Evolutionary conservation across 441 rosid genomes (phyloP).

Genomic region (Macaranga tanarius): DNA sequence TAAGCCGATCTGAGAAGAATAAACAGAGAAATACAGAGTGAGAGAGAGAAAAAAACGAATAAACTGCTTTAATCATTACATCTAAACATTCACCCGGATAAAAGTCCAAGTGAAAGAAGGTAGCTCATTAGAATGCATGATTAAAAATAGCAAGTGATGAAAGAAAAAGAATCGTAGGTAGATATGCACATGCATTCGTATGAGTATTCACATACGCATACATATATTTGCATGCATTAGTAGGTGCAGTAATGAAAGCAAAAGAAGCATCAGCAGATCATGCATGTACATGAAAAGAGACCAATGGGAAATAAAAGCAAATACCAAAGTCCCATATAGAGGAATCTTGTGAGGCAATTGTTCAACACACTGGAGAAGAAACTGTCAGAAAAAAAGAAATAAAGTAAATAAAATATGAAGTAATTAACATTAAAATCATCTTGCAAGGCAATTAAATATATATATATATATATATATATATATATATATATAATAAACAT

Average conservation of each 20-base stretch:
- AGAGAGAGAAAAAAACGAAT: constrained; percentile 14
- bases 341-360: constrained; percentile 98
- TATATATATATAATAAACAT: no score
- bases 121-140: not conserved
- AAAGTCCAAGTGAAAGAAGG: not conserved
- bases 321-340: constrained; percentile 84
- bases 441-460: no score
- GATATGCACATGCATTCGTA: no score
- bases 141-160: not conserved
- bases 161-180: not conserved
- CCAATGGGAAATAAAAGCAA: constrained; percentile 23
- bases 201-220: not conserved
- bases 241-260: not conserved
- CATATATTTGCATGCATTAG: not conserved
- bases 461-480: no score
- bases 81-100: not conserved
- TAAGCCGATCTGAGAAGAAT: constrained; percentile 63
- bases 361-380: constrained; percentile 75
- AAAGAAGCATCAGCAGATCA: not conserved
- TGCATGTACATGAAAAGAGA: not conserved
- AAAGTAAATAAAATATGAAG: constrained; percentile 11
- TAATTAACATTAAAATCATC: not conserved
- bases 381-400: constrained; percentile 44
- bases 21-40: constrained; percentile 19
- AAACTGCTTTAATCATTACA: not conserved